These are phyloP conservation scores for Xylariaceae sp. DNA, from an alignment of 2,329 filamentous ascomycete species.

Conservation along the genomic window DNA sequence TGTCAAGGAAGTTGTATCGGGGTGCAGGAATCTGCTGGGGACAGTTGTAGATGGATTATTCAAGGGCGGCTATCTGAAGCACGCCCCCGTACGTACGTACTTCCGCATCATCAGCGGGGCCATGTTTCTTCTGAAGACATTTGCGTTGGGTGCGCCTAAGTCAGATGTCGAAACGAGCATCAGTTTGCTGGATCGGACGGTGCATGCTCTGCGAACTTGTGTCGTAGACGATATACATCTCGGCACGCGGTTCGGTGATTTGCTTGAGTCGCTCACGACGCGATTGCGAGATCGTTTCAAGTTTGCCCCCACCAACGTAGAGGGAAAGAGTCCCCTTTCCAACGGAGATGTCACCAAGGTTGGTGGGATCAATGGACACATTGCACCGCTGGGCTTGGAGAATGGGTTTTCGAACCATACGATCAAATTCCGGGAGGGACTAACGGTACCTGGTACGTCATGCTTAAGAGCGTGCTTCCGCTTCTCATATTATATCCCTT, in stretches of 20 bases:
- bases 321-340: slow-evolving; percentile 50
- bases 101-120: slow-evolving; percentile 86
- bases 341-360: slow-evolving; percentile 41
- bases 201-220: slow-evolving; percentile 75
- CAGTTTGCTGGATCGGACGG: slow-evolving; percentile 75
- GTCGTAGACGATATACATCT: slow-evolving; percentile 87
- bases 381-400: slow-evolving; percentile 39
- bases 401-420: slow-evolving; percentile 36
- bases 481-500: not conserved
- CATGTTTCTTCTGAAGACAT: slow-evolving; percentile 85
- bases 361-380: slow-evolving; percentile 38
- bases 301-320: slow-evolving; percentile 61
- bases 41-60: slow-evolving; percentile 79
- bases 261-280: slow-evolving; percentile 79
- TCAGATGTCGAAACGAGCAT: slow-evolving; percentile 80
- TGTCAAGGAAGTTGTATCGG: slow-evolving; percentile 78
- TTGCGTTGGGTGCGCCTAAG: slow-evolving; percentile 79
- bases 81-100: slow-evolving; percentile 83
- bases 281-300: slow-evolving; percentile 77
- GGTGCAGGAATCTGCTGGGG: slow-evolving; percentile 76
- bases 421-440: slow-evolving; percentile 38
- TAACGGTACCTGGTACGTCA: slow-evolving; percentile 40
- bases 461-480: not conserved
- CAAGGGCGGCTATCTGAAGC: slow-evolving; percentile 77
- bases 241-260: slow-evolving; percentile 82